phyloP scores from a whole-genome alignment of 805 yeast species.

The Lipomyces sp. region DNA sequence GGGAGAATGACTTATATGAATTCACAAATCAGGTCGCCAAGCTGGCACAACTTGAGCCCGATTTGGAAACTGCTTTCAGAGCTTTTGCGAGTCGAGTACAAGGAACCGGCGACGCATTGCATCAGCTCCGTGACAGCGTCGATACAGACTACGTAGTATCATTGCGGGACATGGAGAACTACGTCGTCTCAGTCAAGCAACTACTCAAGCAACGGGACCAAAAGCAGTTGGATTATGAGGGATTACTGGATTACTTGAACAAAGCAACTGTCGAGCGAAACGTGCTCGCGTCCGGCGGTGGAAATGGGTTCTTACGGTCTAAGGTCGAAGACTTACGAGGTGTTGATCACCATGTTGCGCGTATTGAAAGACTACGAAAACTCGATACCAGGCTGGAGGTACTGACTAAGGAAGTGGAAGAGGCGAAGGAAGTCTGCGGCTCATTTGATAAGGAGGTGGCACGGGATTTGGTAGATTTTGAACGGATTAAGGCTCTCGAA shows the following conservation, averaged over 20 bases:
- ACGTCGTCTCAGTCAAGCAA: constrained; percentile 64
- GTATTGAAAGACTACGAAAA: constrained; percentile 58
- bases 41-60: constrained; percentile 63
- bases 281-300: constrained; percentile 56
- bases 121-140: constrained; percentile 53
- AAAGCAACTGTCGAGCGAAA: constrained; percentile 73
- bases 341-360: constrained; percentile 60
- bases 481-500: constrained; percentile 77
- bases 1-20: constrained; percentile 72
- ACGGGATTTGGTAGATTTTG: constrained; percentile 69
- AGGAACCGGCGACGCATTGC: constrained; percentile 46
- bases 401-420: constrained; percentile 56
- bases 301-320: constrained; percentile 58
- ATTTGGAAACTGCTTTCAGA: constrained; percentile 47
- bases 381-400: constrained; percentile 56
- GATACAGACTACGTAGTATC: constrained; percentile 84
- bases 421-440: constrained; percentile 57
- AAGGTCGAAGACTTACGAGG: constrained; percentile 68
- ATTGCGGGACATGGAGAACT: constrained; percentile 85
- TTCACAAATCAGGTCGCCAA: constrained; percentile 72
- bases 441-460: constrained; percentile 61
- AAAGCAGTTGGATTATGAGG: constrained; percentile 89
- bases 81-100: constrained; percentile 56
- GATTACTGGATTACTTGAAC: constrained; percentile 73
- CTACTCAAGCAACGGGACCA: constrained; percentile 85